Evolutionary conservation across 2,329 filamentous ascomycete genomes (phyloP).

Genomic region (Epichloe aotearoae): DNA sequence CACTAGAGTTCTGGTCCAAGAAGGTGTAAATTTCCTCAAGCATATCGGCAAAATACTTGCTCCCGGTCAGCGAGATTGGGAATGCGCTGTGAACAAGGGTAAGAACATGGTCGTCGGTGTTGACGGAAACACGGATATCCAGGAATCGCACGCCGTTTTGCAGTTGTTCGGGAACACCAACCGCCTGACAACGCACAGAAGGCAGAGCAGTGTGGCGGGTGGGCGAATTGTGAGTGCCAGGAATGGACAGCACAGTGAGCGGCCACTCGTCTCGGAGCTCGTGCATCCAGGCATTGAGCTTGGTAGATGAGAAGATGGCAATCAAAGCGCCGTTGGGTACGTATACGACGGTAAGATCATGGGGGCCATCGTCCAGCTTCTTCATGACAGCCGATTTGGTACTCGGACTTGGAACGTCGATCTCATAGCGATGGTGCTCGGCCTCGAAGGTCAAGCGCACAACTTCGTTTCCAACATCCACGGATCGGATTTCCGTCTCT

Average conservation of each 20-base stretch:
- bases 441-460: slow-evolving; percentile 63
- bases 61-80: slow-evolving; percentile 70
- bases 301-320: slow-evolving; percentile 56
- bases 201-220: slow-evolving; percentile 75
- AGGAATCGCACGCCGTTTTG: slow-evolving; percentile 88
- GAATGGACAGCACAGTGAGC: slow-evolving; percentile 73
- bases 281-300: slow-evolving; percentile 68
- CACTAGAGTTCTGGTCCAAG: slow-evolving; percentile 61
- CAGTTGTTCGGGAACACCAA: slow-evolving; percentile 63
- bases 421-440: slow-evolving; percentile 44
- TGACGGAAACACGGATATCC: slow-evolving; percentile 63
- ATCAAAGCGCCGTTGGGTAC: slow-evolving; percentile 41
- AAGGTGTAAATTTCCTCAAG: slow-evolving; percentile 61
- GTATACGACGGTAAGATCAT: slow-evolving; percentile 55
- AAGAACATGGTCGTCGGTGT: slow-evolving; percentile 47
- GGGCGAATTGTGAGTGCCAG: slow-evolving; percentile 90
- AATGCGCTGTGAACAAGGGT: slow-evolving; percentile 83
- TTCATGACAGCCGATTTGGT: slow-evolving; percentile 47
- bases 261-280: slow-evolving; percentile 58
- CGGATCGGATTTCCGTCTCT: slow-evolving; percentile 40
- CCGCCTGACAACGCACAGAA: slow-evolving; percentile 85
- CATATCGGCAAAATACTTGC: slow-evolving; percentile 64
- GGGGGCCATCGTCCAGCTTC: slow-evolving; percentile 34
- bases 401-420: slow-evolving; percentile 55
- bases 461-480: slow-evolving; percentile 48